Percentiles rank a stretch among this genome's conserved stretches.
Evolutionary conservation across 345 rosid genomes (phyloP).

Genomic region (Gossypium mustelinum): DNA sequence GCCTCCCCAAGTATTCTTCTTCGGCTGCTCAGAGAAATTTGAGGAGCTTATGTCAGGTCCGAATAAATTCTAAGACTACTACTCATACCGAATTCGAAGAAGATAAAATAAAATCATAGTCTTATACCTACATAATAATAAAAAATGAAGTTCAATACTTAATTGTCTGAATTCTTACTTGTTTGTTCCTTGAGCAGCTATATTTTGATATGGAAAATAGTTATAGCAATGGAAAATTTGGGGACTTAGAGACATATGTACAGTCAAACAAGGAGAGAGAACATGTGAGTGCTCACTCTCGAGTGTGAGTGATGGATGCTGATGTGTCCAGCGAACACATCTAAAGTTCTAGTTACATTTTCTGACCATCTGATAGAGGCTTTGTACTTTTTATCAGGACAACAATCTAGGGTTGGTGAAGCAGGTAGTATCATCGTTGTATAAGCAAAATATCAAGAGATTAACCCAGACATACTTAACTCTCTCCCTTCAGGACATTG

Average conservation of each 20-base stretch:
- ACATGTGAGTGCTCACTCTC: slow-evolving; percentile 42
- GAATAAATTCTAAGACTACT: neutral
- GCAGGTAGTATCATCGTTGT: slow-evolving; percentile 89
- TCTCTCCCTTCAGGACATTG: slow-evolving; percentile 91
- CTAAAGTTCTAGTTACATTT: neutral
- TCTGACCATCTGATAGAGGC: slow-evolving; percentile 14
- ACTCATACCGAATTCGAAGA: neutral
- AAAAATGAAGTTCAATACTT: neutral
- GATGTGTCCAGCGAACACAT: too few species aligned
- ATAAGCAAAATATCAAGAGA: slow-evolving; percentile 87
- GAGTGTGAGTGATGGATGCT: neutral
- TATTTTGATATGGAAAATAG: slow-evolving; percentile 65
- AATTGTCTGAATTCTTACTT: neutral
- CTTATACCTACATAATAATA: too few species aligned
- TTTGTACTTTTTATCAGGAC: slow-evolving; percentile 51
- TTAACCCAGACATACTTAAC: slow-evolving; percentile 91
- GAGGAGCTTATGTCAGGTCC: slow-evolving; percentile 60
- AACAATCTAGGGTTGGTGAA: slow-evolving; percentile 84
- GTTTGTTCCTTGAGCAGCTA: slow-evolving; percentile 37
- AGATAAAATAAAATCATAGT: too few species aligned
- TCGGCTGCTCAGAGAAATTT: slow-evolving; percentile 77
- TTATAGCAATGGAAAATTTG: slow-evolving; percentile 56
- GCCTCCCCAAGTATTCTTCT: slow-evolving; percentile 83
- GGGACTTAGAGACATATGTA: slow-evolving; percentile 54
- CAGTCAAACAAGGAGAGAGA: slow-evolving; percentile 49